Evolutionary conservation across 495 filamentous ascomycete species (phyloP), one percentile per base, ranked within the genome.

Genomic region (Pseudevernia furfuracea): DNA sequence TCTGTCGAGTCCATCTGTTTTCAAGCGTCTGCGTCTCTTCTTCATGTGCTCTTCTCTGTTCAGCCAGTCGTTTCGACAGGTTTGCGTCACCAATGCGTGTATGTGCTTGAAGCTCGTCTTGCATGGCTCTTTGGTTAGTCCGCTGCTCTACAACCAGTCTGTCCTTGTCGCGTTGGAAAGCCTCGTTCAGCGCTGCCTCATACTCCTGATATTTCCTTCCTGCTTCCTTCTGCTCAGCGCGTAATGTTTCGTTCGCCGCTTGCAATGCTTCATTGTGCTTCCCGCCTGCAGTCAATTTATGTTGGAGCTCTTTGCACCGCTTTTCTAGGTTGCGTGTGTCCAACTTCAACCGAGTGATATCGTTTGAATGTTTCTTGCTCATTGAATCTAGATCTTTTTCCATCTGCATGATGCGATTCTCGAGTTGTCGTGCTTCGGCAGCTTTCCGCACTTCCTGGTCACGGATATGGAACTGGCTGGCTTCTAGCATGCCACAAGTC

Each of bases 271-370:
- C 73, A 55, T 77, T 77, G 36, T 71, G 70, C 60, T 74, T 77
- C 58, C 79, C 76, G 8, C 76, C 77, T 21, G 67, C 69, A 10
- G 70, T 70, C 25, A 81, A 59, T 37, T 66, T 76, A 36, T 81
- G 74, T 65, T 80, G 74, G 11, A 85, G 72, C 44, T 83, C 80
- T 36, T 77, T 80, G 32, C 84, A 75, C 69, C 81, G 78, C 44
- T 81, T 81, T 55, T 84, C 81, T 25, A 87, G 70, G 62, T 84
- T 81, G 32, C 77, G 77, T 8, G 88, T 75, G 70, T 89, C 86
- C 38, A 79, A 73, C 17, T 78, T 81, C 7, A 83, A 72, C 57
- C 81, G 77, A 44, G 76, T 79, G 46, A 74, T 77, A 66, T 84
- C 79, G 30, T 73, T 76, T 25, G 79, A 79, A 21, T 80, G 76